Evolutionary conservation across 345 rosid species (phyloP).

Genomic region (Melaleuca quinquenervia): DNA sequence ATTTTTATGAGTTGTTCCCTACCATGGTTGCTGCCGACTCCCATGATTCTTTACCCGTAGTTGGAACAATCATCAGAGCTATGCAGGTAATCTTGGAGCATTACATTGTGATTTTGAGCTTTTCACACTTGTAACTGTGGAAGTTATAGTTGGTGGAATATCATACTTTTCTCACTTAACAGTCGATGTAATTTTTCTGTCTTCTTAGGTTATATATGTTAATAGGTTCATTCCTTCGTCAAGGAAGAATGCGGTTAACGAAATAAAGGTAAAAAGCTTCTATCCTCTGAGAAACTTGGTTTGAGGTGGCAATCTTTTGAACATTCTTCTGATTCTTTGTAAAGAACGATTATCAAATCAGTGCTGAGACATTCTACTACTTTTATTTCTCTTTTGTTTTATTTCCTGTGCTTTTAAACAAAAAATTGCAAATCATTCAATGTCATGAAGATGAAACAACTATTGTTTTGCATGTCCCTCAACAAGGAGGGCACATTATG

Average conservation of each 20-base stretch:
- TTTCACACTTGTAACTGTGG: neutral
- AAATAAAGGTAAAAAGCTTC: constrained; percentile 85
- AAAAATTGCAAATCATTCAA: neutral
- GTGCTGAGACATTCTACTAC: neutral
- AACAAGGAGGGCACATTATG: neutral
- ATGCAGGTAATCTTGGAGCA: constrained; percentile 60
- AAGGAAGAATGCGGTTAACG: constrained; percentile 77
- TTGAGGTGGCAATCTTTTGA: neutral
- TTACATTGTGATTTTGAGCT: neutral
- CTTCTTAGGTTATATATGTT: constrained; percentile 85
- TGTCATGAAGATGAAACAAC: neutral
- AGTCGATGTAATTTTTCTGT: neutral
- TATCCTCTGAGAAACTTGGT: constrained; percentile 3
- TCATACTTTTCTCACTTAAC: neutral
- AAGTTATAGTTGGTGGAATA: neutral
- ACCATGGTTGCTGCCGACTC: constrained; percentile 93
- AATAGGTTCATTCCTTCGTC: constrained; percentile 74
- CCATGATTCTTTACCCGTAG: constrained; percentile 86
- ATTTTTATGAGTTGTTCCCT: constrained; percentile 81
- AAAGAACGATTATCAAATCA: neutral
- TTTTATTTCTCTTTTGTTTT: neutral
- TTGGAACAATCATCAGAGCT: constrained; percentile 96
- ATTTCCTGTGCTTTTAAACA: neutral
- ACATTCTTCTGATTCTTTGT: neutral
- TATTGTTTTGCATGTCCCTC: neutral